phyloP scores from a whole-genome alignment of 805 yeast species.

The Metschnikowia vanudenii region DNA sequence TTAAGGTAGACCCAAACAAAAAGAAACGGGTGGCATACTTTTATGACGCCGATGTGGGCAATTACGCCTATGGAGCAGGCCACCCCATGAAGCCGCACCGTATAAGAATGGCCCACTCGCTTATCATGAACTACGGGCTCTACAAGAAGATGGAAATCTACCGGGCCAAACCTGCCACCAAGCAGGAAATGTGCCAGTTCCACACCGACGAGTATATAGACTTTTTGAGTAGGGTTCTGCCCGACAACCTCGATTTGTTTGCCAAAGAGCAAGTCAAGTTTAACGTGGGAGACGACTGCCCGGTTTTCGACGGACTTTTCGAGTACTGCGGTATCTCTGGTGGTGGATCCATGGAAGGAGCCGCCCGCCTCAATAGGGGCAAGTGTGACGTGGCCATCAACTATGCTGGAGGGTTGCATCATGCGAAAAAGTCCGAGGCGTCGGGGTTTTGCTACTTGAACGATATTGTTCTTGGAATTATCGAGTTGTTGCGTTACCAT shows the following conservation, averaged over 20 bases:
- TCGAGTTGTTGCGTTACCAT: conserved; percentile 75
- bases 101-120: conserved; percentile 96
- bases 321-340: conserved; percentile 78
- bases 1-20: conserved; percentile 39
- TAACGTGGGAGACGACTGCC: conserved; percentile 89
- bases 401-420: conserved; percentile 93
- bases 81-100: conserved; percentile 99
- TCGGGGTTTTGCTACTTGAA: conserved; percentile 89
- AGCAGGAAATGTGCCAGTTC: conserved; percentile 97
- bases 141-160: conserved; percentile 97
- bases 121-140: conserved; percentile 94
- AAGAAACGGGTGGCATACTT: conserved; percentile 45
- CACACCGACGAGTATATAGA: conserved; percentile 98
- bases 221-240: conserved; percentile 84
- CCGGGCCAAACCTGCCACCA: conserved; percentile 95
- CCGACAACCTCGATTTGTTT: conserved; percentile 85
- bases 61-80: conserved; percentile 97
- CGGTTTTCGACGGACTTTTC: conserved; percentile 75
- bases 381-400: conserved; percentile 90
- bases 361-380: conserved; percentile 75
- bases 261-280: conserved; percentile 86
- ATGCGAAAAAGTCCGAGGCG: conserved; percentile 87
- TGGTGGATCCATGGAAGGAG: conserved; percentile 89
- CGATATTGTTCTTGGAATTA: conserved; percentile 82
- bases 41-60: conserved; percentile 82